phyloP scores from a whole-genome alignment of 495 filamentous ascomycete genomes.

The Neurospora pannonica region DNA sequence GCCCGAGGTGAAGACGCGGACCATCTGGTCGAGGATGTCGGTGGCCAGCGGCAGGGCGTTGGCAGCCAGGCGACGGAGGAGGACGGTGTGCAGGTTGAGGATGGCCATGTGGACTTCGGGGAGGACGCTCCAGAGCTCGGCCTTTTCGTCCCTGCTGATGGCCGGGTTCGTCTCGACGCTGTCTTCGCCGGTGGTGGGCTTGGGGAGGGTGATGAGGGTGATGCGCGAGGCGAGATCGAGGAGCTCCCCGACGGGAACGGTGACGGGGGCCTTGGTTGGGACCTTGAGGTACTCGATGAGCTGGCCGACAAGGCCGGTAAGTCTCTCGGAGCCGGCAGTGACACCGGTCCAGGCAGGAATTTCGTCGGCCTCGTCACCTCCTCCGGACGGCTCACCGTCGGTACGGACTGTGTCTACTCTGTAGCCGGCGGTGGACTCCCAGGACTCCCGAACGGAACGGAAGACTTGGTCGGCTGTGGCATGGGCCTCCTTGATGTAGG shows the following conservation, averaged over 20 bases:
- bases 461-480: conserved; percentile 64
- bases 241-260: conserved; percentile 54
- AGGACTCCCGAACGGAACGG: conserved; percentile 65
- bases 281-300: conserved; percentile 39
- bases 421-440: conserved; percentile 51
- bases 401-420: conserved; percentile 20
- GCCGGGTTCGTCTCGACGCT: conserved; percentile 49
- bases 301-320: conserved; percentile 54
- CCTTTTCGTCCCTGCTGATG: conserved; percentile 67
- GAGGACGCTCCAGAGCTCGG: conserved; percentile 58
- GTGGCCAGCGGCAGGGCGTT: conserved; percentile 45
- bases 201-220: conserved; percentile 54
- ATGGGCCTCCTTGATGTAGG: conserved; percentile 52
- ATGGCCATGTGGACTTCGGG: conserved; percentile 64
- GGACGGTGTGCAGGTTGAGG: conserved; percentile 44
- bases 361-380: conserved; percentile 33
- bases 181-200: conserved; percentile 26
- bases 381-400: conserved; percentile 33
- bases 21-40: conserved; percentile 54
- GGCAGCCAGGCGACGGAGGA: conserved; percentile 45
- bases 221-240: conserved; percentile 58
- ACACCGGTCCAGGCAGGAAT: conserved; percentile 64
- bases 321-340: conserved; percentile 56
- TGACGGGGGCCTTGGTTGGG: conserved; percentile 50
- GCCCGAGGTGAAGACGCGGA: conserved; percentile 59